A percentile compares a stretch with the other conserved stretches of the same genome.
phyloP scores from a whole-genome alignment of 257 asterid genomes.

The Rehmannia glutinosa region DNA sequence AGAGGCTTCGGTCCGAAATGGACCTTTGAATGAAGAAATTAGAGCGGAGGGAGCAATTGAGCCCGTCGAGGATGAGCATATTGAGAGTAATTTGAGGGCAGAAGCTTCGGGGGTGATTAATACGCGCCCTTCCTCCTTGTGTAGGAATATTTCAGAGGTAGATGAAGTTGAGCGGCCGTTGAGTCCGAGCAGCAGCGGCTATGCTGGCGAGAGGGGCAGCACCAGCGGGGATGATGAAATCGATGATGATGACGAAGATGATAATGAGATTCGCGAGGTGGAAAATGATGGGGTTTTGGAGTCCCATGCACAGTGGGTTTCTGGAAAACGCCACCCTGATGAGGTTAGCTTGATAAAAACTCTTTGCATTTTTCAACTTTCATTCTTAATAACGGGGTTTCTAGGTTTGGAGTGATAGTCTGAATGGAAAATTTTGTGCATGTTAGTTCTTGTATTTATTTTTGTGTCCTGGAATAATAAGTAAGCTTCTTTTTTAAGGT shows the following conservation, averaged over 20 bases:
- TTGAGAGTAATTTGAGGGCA: slow-evolving; percentile 18
- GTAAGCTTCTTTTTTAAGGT: background rate
- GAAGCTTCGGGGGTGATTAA: slow-evolving; percentile 38
- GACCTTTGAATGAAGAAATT: slow-evolving; percentile 29
- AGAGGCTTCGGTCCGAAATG: slow-evolving; percentile 39
- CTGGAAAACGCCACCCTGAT: slow-evolving; percentile 75
- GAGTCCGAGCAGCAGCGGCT: slow-evolving; percentile 95
- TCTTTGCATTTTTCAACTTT: background rate
- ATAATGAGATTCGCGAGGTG: slow-evolving; percentile 43
- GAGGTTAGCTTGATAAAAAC: slow-evolving; percentile 50
- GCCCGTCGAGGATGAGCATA: slow-evolving; percentile 20
- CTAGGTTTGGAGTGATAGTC: background rate
- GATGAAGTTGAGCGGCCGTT: slow-evolving; percentile 56
- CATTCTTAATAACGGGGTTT: background rate
- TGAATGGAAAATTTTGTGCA: background rate
- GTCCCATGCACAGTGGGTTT: slow-evolving; percentile 50
- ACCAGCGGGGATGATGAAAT: slow-evolving; percentile 65
- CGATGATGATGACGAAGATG: slow-evolving; percentile 40
- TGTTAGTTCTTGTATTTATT: background rate
- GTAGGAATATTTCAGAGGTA: slow-evolving; percentile 46
- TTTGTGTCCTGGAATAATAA: background rate
- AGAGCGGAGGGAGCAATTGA: slow-evolving; percentile 23
- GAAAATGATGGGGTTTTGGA: slow-evolving; percentile 33
- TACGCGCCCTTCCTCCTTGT: slow-evolving; percentile 24
- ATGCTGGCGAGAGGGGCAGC: slow-evolving; percentile 95